A percentile compares a stretch with the other conserved stretches of the same genome.
Conservation (phyloP, 768 basidiomycete species). For the Suillus clintonianus region DNA sequence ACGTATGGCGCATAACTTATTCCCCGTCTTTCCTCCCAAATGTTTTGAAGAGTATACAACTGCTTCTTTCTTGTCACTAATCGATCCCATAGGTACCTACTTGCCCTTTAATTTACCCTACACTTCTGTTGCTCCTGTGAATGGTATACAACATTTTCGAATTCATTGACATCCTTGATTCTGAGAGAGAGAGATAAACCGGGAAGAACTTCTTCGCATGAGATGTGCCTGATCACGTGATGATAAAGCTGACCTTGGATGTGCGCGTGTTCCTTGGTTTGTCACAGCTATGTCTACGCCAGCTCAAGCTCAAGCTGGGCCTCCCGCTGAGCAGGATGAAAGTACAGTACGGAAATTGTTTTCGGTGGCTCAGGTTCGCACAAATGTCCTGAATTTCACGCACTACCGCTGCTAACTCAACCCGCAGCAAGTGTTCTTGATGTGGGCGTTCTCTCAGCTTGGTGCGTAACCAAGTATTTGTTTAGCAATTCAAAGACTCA, state of each 20-base stretch:
- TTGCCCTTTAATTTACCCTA: not conserved
- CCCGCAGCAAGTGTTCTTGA: slow-evolving; percentile 64
- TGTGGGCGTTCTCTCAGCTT: slow-evolving; percentile 67
- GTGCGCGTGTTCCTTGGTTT: not conserved
- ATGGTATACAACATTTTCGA: not conserved
- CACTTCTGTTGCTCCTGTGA: not conserved
- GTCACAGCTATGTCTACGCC: slow-evolving; percentile 24
- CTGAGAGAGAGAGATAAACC: not conserved
- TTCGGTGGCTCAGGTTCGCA: slow-evolving; percentile 44
- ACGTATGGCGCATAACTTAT: slow-evolving; percentile 37
- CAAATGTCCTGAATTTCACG: not conserved
- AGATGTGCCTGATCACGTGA: not conserved
- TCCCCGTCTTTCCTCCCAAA: not conserved
- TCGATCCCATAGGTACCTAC: not conserved
- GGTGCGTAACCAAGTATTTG: slow-evolving; percentile 39
- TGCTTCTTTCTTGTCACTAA: not conserved
- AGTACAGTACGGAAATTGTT: slow-evolving; percentile 39
- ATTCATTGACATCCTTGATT: not conserved
- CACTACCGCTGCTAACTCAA: slow-evolving; percentile 4
- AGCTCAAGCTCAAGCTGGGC: slow-evolving; percentile 19
- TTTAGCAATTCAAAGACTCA: not conserved
- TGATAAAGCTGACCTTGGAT: not conserved
- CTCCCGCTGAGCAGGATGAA: slow-evolving; percentile 32
- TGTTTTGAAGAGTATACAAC: not conserved
- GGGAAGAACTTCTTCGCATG: not conserved